Base-by-base conservation (phyloP, 768 basidiomycete genomes). In the Phylloporus sp. region DNA sequence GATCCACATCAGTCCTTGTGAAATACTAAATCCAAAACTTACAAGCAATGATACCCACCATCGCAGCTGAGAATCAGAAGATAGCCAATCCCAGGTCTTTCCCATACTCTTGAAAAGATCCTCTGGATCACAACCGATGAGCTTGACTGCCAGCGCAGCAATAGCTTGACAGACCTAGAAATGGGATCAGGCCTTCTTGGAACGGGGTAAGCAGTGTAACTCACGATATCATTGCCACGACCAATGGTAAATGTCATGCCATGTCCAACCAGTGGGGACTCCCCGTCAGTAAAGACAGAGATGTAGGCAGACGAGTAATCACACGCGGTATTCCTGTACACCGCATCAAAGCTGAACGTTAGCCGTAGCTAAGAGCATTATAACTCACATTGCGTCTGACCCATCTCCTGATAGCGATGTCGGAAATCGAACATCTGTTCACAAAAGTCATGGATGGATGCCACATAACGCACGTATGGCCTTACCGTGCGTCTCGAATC, bases 181-280 rank as follows among this genome's bases (percentile, higher is more conserved):
- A 50, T 18, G 36, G 23, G 18, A 39, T 63, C 45, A 54, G 24
- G 18, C 7, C 15, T 39, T 18, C 32, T 9, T 49, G 32, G 5
- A 28, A 44, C 2, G 24, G 36, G 20, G 39, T 11, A 31, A 16
- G 38, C 20, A 20, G 11, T 52, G 28, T 31, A 3, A 35, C 72
- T 49, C 59, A 88, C 95, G 56, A 97, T 93, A 54, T 98, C 95
- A 63, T 94, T 97, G 26, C 95, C 95, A 36, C 95, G 85, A 0
- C 92, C 92, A 58, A 92, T 94, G 11, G 93, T 94, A 67, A 95
- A 95, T 4, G 92, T 93, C 91, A 93, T 91, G 49, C 91, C 92
- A 59, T 92, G 83, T n/a, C 94, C 91, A 43, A 85, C 78, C 39
- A 95, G 82, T 46, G 82, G 77, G 5, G 72, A 61, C 22, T 82